These are phyloP conservation scores for Castanea sativa DNA, from an alignment of 306 rosid genomes.

Conservation along the genomic window DNA sequence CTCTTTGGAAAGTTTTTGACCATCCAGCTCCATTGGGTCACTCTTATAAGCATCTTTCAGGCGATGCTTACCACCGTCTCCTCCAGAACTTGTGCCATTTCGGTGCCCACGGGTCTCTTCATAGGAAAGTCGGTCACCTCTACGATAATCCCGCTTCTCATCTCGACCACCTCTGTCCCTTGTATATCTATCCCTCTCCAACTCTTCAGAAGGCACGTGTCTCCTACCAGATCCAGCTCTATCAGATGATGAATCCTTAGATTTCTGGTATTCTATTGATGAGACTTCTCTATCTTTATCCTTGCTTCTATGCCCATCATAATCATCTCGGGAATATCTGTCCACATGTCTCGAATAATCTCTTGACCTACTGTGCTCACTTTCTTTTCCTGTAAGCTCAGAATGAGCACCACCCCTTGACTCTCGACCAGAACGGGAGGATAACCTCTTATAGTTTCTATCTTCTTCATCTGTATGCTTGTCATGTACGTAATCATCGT, in stretches of 20 bases:
- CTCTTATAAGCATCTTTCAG: conserved; percentile 49
- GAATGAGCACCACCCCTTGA: conserved; percentile 43
- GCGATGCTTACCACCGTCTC: conserved; percentile 37
- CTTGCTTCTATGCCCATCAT: conserved; percentile 59
- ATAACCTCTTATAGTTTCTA: conserved; percentile 43
- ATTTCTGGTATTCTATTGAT: conserved; percentile 36
- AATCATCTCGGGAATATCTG: conserved; percentile 59
- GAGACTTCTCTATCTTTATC: conserved; percentile 46
- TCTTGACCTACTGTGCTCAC: conserved; percentile 46
- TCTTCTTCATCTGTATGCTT: conserved; percentile 57
- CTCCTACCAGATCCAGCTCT: conserved; percentile 60
- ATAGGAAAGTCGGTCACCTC: conserved; percentile 46
- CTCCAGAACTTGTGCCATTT: conserved; percentile 38
- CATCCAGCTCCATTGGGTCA: conserved; percentile 46
- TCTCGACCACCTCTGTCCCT: conserved; percentile 55
- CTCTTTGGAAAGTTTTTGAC: conserved; percentile 38
- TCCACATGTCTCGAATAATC: conserved; percentile 43
- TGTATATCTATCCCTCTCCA: conserved; percentile 47
- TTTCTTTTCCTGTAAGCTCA: conserved; percentile 49
- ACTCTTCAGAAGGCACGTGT: conserved; percentile 41
- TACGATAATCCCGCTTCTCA: conserved; percentile 57
- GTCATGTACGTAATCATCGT: conserved; percentile 43
- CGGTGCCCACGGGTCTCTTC: conserved; percentile 50
- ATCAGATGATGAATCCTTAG: conserved; percentile 50
- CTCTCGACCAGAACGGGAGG: conserved; percentile 57